phyloP scores from a whole-genome alignment of 164 flowering plant species.

The Malania oleifera region DNA sequence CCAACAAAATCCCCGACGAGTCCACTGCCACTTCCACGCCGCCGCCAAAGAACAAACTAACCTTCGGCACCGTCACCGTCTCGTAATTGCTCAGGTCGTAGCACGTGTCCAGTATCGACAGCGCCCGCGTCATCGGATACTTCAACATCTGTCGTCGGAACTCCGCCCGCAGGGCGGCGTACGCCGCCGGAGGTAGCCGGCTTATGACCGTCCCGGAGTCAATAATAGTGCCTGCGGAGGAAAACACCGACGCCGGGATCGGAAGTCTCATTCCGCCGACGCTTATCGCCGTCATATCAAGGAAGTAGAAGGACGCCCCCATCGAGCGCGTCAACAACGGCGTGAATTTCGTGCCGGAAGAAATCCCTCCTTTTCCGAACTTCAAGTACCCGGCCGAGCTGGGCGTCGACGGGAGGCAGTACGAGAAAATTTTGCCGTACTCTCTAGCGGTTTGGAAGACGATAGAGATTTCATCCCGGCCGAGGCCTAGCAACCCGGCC shows the following conservation, averaged over 20 bases:
- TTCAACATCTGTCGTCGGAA: slow-evolving; percentile 16
- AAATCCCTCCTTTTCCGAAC: slow-evolving; percentile 25
- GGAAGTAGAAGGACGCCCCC: slow-evolving; percentile 27
- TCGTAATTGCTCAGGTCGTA: slow-evolving; percentile 17
- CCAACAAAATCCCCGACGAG: slow-evolving; percentile 11
- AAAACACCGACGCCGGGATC: slow-evolving; percentile 11
- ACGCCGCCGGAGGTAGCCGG: slow-evolving; percentile 26
- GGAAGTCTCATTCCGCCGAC: slow-evolving; percentile 21
- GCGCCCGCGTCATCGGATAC: slow-evolving; percentile 7
- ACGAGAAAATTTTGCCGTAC: slow-evolving; percentile 46
- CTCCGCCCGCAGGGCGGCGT: slow-evolving; percentile 15
- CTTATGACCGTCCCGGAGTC: slow-evolving; percentile 41
- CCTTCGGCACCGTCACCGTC: slow-evolving; percentile 16
- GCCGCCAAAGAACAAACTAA: slow-evolving; percentile 17
- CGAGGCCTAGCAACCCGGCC: slow-evolving; percentile 55
- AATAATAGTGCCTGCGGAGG: slow-evolving; percentile 21
- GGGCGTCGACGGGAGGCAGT: slow-evolving; percentile 50
- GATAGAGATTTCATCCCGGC: slow-evolving; percentile 31
- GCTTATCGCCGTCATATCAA: slow-evolving; percentile 20
- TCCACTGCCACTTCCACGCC: slow-evolving; percentile 11
- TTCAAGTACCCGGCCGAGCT: slow-evolving; percentile 39
- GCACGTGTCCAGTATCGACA: slow-evolving; percentile 23
- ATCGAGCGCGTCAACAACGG: slow-evolving; percentile 16
- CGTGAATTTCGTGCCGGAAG: slow-evolving; percentile 22
- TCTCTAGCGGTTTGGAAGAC: slow-evolving; percentile 35